phyloP scores from a whole-genome alignment of 306 rosid species.

The Gillenia trifoliata region DNA sequence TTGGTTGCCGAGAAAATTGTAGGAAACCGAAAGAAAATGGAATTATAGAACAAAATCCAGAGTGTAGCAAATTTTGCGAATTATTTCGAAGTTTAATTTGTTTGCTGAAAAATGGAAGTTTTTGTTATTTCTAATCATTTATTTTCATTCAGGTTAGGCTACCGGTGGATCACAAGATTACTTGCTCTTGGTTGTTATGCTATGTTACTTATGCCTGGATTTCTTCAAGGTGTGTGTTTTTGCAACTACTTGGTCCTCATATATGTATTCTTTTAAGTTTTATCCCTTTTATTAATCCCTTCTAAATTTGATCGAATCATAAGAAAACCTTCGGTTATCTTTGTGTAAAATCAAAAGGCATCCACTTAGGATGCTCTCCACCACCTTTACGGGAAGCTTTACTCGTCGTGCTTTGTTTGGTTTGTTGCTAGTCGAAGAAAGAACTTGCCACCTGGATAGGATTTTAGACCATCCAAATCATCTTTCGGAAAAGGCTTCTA shows the following conservation, averaged over 20 bases:
- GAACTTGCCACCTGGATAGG: not conserved
- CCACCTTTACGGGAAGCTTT: not conserved
- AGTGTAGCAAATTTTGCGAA: not conserved
- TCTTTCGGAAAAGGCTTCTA: not conserved
- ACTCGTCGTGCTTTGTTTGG: not conserved
- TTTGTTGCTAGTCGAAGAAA: not conserved
- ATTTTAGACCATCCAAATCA: not conserved
- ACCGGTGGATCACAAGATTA: slow-evolving; percentile 65
- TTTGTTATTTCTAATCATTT: slow-evolving; percentile 22
- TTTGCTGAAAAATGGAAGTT: not conserved
- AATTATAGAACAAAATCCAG: not conserved
- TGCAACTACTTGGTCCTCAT: not conserved
- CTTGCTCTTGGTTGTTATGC: slow-evolving; percentile 76
- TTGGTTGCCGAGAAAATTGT: not conserved
- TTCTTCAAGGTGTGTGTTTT: slow-evolving; percentile 64
- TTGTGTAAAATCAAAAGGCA: not conserved
- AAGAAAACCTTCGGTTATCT: not conserved
- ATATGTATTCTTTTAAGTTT: no score
- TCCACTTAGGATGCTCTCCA: not conserved
- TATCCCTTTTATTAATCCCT: not conserved
- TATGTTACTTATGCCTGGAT: slow-evolving; percentile 86
- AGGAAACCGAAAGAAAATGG: not conserved
- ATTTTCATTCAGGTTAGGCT: slow-evolving; percentile 80
- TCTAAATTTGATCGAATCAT: not conserved
- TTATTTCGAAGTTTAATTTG: not conserved